These are phyloP conservation scores for Boletus eberwhitei DNA, from an alignment of 768 basidiomycete genomes.

Conservation along the genomic window DNA sequence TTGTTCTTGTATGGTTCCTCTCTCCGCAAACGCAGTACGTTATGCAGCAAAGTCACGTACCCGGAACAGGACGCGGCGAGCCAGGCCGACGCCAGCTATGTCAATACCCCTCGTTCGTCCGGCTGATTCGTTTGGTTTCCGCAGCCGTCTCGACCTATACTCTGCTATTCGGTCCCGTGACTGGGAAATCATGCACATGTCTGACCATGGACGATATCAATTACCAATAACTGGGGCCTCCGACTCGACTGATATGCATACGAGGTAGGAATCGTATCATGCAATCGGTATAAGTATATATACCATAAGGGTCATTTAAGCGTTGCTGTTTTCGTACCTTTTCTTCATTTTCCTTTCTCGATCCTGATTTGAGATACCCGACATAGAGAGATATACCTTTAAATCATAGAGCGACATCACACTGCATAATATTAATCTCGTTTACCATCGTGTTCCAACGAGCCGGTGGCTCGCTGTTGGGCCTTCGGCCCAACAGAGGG, in stretches of 20 bases:
- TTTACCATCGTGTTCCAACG: not conserved
- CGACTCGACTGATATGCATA: not conserved
- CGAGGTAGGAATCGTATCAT: constrained; percentile 4
- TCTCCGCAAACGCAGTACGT: constrained; percentile 24
- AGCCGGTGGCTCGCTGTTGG: no score
- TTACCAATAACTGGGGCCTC: not conserved
- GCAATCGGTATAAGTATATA: not conserved
- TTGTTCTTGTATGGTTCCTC: constrained; percentile 31
- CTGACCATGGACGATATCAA: constrained; percentile 6
- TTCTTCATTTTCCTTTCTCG: not conserved
- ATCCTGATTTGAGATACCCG: not conserved
- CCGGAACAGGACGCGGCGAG: not conserved
- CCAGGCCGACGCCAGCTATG: not conserved
- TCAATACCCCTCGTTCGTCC: not conserved
- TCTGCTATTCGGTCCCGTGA: not conserved
- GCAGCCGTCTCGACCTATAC: not conserved
- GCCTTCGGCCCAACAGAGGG: no score
- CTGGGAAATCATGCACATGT: constrained; percentile 1
- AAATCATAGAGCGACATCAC: not conserved
- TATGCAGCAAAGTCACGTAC: constrained; percentile 18
- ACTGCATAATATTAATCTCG: not conserved
- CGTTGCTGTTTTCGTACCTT: not conserved
- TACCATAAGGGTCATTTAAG: not conserved
- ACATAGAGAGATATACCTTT: not conserved
- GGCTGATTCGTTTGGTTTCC: not conserved